Conservation (phyloP, 1,284 basidiomycete genomes). For the Ustanciosporium gigantosporum region DNA sequence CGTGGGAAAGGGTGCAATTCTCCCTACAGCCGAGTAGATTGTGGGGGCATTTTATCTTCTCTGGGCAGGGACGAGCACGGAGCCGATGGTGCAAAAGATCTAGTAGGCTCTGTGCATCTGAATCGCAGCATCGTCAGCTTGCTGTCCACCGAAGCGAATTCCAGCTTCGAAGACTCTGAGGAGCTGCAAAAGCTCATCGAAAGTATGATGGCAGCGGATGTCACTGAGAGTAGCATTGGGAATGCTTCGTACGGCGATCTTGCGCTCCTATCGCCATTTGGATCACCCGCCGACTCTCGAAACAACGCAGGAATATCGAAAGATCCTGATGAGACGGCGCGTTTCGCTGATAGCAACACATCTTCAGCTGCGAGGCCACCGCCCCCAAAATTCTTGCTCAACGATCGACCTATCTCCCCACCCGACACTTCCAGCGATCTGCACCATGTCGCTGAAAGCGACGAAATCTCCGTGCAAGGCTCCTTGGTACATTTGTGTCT, state of each 20-base stretch:
- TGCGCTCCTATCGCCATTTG: constrained; percentile 27
- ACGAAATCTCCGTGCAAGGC: too few relatives aligned
- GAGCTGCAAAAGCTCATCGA: constrained; percentile 34
- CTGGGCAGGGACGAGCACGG: neutral
- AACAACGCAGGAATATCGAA: neutral
- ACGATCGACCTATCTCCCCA: constrained; percentile 33
- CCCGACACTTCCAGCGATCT: constrained; percentile 8
- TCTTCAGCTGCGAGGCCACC: constrained; percentile 2
- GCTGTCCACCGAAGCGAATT: constrained; percentile 34
- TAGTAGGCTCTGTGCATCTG: neutral
- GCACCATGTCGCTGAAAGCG: too few relatives aligned
- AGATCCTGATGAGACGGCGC: neutral
- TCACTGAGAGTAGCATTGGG: constrained; percentile 10
- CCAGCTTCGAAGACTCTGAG: constrained; percentile 33
- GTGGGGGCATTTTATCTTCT: constrained; percentile 15
- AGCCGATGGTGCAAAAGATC: neutral
- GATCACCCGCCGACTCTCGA: constrained; percentile 8
- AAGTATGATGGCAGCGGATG: constrained; percentile 30
- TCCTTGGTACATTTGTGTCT: too few relatives aligned
- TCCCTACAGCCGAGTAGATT: constrained; percentile 1
- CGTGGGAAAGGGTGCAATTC: constrained; percentile 7
- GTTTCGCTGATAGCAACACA: too few relatives aligned
- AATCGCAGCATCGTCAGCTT: constrained; percentile 11
- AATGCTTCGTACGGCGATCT: constrained; percentile 3
- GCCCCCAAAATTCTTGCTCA: constrained; percentile 32